phyloP scores from a whole-genome alignment of 345 rosid species.

The Boechera divaricarpa region DNA sequence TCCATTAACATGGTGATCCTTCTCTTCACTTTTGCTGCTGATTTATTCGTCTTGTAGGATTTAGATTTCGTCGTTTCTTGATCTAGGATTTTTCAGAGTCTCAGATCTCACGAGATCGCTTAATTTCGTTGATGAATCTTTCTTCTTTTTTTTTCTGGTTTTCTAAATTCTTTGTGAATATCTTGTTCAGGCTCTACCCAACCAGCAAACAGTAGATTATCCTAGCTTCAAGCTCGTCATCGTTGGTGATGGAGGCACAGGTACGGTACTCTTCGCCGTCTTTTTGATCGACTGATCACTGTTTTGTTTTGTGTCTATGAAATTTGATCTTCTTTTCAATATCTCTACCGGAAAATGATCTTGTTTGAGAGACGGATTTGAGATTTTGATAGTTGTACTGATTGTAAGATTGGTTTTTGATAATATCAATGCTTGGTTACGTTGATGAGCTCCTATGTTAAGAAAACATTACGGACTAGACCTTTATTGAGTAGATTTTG shows the following conservation, averaged over 20 bases:
- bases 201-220: no score
- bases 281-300: no score
- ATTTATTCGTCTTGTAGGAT: not conserved
- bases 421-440: not conserved
- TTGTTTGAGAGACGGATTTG: not conserved
- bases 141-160: not conserved
- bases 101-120: slow-evolving; percentile 25
- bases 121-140: not conserved
- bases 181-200: no score
- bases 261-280: slow-evolving; percentile 44
- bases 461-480: not conserved
- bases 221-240: no score
- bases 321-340: no score
- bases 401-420: not conserved
- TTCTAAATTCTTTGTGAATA: not conserved
- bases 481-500: not conserved
- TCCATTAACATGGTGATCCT: slow-evolving; percentile 19
- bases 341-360: not conserved
- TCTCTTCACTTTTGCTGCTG: not conserved
- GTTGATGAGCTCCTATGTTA: not conserved
- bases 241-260: no score
- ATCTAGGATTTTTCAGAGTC: not conserved
- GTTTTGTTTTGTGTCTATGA: no score
- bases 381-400: not conserved
- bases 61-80: not conserved